Conservation (phyloP, 164 flowering plant genomes). For the Nelumbo lutea region DNA sequence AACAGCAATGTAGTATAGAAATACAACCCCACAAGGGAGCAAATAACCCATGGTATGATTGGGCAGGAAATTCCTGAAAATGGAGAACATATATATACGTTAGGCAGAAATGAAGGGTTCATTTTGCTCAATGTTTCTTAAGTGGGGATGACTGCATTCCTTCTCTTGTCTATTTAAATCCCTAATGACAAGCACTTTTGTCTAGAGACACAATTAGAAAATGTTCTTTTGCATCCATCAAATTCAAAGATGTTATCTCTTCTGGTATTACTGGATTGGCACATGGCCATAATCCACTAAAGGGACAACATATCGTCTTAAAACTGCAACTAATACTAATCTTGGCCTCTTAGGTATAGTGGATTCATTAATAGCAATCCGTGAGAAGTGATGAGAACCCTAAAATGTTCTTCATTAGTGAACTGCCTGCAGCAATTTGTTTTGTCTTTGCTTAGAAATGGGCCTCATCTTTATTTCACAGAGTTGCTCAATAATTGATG, state of each 20-base stretch:
- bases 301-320: neutral
- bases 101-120: neutral
- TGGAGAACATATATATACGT: too few species aligned
- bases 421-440: neutral
- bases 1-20: neutral
- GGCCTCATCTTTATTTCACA: neutral
- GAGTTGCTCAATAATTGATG: neutral
- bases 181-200: neutral
- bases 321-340: neutral
- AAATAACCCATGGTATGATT: conserved; percentile 8
- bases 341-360: neutral
- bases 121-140: conserved; percentile 1
- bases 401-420: too few species aligned
- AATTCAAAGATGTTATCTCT: neutral
- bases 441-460: neutral
- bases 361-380: too few species aligned
- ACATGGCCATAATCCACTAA: neutral
- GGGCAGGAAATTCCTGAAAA: neutral
- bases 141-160: conserved; percentile 3
- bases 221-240: conserved; percentile 1
- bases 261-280: neutral
- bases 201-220: neutral
- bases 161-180: neutral
- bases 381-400: too few species aligned
- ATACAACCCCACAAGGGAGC: neutral